A percentile compares a stretch with the other conserved stretches of the same genome.
These are phyloP conservation scores for Leccinum rimulosum DNA, from an alignment of 768 basidiomycete genomes.

Conservation along the genomic window DNA sequence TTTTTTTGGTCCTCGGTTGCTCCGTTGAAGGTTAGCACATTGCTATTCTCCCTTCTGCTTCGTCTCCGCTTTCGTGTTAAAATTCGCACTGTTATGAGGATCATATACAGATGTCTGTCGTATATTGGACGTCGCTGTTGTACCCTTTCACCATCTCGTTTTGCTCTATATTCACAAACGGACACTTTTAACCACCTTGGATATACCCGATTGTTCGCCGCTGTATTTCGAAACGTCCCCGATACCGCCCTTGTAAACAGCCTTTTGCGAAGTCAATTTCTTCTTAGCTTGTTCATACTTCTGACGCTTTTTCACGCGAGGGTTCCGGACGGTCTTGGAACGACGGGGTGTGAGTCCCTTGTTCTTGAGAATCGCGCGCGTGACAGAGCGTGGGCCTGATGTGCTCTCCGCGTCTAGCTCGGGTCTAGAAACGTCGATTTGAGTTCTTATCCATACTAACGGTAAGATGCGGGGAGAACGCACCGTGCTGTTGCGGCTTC, in stretches of 20 bases:
- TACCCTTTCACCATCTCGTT: conserved; percentile 8
- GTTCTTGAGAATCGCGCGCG: conserved; percentile 90
- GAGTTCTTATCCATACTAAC: conserved; percentile 6
- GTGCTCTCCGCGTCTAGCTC: conserved; percentile 37
- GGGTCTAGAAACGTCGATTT: conserved; percentile 24
- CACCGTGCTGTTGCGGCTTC: conserved; percentile 64
- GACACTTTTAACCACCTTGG: conserved; percentile 84
- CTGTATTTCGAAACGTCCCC: conserved; percentile 73
- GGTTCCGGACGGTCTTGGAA: conserved; percentile 89
- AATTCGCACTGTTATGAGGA: conserved; percentile 10
- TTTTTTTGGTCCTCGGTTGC: conserved; percentile 4
- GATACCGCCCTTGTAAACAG: conserved; percentile 89
- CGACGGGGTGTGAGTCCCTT: conserved; percentile 90
- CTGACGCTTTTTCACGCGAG: conserved; percentile 94
- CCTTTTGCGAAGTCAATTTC: conserved; percentile 83
- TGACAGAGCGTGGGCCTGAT: conserved; percentile 84
- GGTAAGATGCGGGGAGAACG: conserved; percentile 22
- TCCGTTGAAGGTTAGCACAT: conserved; percentile 13
- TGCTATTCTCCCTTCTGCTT: conserved; percentile 15
- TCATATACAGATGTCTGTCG: conserved; percentile 13
- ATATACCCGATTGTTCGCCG: conserved; percentile 93
- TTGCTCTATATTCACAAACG: conserved; percentile 43
- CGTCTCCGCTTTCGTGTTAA: conserved; percentile 4
- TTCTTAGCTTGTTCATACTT: conserved; percentile 95
- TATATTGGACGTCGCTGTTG: conserved; percentile 13